A percentile compares a stretch with the other conserved stretches of the same genome.
Conservation (phyloP, 352 stramenopile species). For the Stephanocyclus meneghinianus region DNA sequence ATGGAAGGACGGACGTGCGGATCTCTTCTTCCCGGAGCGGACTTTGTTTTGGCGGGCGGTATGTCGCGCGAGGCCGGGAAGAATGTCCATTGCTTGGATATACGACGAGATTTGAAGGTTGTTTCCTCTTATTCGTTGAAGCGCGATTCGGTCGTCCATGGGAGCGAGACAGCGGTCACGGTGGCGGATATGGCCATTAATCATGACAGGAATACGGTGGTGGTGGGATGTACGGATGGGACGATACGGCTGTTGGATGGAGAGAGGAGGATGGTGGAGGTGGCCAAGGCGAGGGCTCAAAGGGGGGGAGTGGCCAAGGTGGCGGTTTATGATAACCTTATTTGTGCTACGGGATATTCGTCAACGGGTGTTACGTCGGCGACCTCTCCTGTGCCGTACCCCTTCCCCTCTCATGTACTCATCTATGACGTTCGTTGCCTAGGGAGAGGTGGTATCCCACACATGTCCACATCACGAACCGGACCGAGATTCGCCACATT, state of each 20-base stretch:
- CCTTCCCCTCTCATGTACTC: constrained; percentile 65
- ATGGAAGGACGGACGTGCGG: constrained; percentile 66
- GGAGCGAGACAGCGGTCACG: constrained; percentile 24
- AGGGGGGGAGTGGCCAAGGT: constrained; percentile 65
- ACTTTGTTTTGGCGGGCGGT: constrained; percentile 65
- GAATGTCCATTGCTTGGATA: constrained; percentile 71
- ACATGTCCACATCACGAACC: constrained; percentile 58
- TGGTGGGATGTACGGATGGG: constrained; percentile 75
- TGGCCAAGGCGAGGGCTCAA: constrained; percentile 65
- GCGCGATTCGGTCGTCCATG: not conserved
- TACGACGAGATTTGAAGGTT: constrained; percentile 65
- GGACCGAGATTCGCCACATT: constrained; percentile 67
- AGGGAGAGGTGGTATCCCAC: constrained; percentile 71
- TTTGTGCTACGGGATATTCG: constrained; percentile 68
- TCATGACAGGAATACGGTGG: constrained; percentile 56
- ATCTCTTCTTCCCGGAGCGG: constrained; percentile 43
- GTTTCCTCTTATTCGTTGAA: constrained; percentile 61
- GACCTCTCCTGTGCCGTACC: constrained; percentile 54
- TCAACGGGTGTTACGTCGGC: constrained; percentile 25
- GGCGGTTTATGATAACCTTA: constrained; percentile 62
- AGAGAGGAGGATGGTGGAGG: constrained; percentile 48
- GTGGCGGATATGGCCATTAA: constrained; percentile 62
- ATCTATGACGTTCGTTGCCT: constrained; percentile 78
- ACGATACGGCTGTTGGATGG: constrained; percentile 73
- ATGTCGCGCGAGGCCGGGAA: constrained; percentile 16